Evolutionary conservation across 2,329 filamentous ascomycete genomes (phyloP).

Genomic region (Hypomyces perniciosus): DNA sequence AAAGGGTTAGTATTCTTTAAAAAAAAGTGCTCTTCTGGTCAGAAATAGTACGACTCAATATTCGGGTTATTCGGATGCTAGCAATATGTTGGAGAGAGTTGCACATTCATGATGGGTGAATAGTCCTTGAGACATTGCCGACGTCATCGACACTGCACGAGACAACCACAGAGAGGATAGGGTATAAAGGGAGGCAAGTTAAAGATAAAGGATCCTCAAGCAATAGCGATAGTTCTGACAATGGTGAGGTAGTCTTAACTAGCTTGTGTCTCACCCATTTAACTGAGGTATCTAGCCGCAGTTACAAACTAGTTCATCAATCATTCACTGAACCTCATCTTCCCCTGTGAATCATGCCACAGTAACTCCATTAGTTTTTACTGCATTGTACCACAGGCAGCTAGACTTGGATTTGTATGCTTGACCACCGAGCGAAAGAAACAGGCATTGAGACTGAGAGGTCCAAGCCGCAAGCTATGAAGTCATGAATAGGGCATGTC

Average conservation of each 20-base stretch:
- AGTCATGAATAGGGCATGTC: neutral
- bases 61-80: neutral
- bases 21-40: slow-evolving; percentile 30
- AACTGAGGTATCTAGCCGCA: no score
- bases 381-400: no score
- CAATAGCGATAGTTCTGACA: slow-evolving; percentile 24
- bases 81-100: slow-evolving; percentile 22
- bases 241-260: slow-evolving; percentile 17
- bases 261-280: no score
- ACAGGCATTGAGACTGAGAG: slow-evolving; percentile 64
- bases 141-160: slow-evolving; percentile 41
- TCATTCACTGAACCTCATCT: no score
- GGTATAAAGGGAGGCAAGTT: slow-evolving; percentile 29
- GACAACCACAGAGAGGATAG: slow-evolving; percentile 28
- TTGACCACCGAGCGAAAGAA: slow-evolving; percentile 54
- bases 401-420: slow-evolving; percentile 35
- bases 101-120: slow-evolving; percentile 32
- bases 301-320: no score
- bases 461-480: slow-evolving; percentile 27
- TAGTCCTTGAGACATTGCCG: slow-evolving; percentile 32
- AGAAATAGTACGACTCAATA: slow-evolving; percentile 26
- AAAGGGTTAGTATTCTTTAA: slow-evolving; percentile 41
- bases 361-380: no score
- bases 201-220: slow-evolving; percentile 27
- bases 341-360: no score